phyloP scores from a whole-genome alignment of 768 basidiomycete species.

The Termitomyces sp. region DNA sequence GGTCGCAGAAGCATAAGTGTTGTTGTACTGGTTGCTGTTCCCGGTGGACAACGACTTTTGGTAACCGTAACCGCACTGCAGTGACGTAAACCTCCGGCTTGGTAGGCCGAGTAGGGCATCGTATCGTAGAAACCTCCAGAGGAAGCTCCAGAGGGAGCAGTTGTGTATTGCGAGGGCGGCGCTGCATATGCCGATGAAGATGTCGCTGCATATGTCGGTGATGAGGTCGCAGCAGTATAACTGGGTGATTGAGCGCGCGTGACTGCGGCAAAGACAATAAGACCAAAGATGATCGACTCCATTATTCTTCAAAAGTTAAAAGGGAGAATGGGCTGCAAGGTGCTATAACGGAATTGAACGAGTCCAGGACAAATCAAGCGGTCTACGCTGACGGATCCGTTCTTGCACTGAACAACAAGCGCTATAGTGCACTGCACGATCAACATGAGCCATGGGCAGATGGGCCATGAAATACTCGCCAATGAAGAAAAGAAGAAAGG shows the following conservation, averaged over 20 bases:
- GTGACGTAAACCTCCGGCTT: constrained; percentile 53
- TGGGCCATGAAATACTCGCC: constrained; percentile 29
- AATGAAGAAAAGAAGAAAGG: constrained; percentile 28
- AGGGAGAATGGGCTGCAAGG: constrained; percentile 35
- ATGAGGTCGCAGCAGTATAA: constrained; percentile 17
- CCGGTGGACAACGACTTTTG: constrained; percentile 46
- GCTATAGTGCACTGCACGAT: constrained; percentile 22
- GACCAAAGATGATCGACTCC: constrained; percentile 55
- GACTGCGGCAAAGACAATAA: constrained; percentile 56
- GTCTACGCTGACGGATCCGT: constrained; percentile 68
- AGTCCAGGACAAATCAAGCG: constrained; percentile 43
- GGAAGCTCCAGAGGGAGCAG: constrained; percentile 27
- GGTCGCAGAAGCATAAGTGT: constrained; percentile 34
- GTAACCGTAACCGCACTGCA: constrained; percentile 71
- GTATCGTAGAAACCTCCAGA: constrained; percentile 33
- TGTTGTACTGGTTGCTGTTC: constrained; percentile 45
- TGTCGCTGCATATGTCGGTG: constrained; percentile 13
- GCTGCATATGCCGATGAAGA: constrained; percentile 22
- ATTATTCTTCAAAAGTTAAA: constrained; percentile 35
- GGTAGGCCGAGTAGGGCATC: constrained; percentile 59
- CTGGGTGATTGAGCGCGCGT: constrained; percentile 34
- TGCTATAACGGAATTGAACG: constrained; percentile 27
- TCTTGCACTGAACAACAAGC: constrained; percentile 55
- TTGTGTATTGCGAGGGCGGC: constrained; percentile 25
- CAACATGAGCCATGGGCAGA: not conserved